Base-by-base conservation (phyloP, 2,329 filamentous ascomycete genomes). In the Gremmenia infestans region DNA sequence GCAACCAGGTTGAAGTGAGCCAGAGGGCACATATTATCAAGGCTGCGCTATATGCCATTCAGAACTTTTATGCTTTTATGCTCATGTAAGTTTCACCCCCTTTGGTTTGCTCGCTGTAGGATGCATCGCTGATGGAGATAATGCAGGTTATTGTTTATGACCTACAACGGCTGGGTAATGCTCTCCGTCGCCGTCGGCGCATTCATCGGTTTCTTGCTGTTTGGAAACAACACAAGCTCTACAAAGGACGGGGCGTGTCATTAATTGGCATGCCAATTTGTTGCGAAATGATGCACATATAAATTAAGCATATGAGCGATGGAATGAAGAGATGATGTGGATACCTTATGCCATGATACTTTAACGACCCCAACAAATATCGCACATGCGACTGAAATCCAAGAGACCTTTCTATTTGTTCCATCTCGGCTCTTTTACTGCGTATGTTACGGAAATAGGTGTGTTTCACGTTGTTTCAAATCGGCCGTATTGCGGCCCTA, bases 111-210 rank as follows among this genome's bases (percentile, higher is more conserved):
- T 23, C 19, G 15, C 42, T 47, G 28, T 32, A 11, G 28, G 8
- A 32, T 32, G 28, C 28, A 8, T 32, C 28, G 28, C 28, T 32
- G 28, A 32, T 32, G 28, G 28, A 32, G 8, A 9, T 32, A 6
- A 9, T 35, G 9, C 57, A 97, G 93, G 94, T 79, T 99, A 59
- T 76, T 99, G 22, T 99, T 99, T 74, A 99, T 99, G 94, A 99
- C 94, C n/a, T 99, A 99, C 76, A 99, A 99, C 68, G 94, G 94
- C 55, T 96, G 89, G 86, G 86, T 99, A 64, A 99, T 99, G 94
- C 74, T 96, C 63, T 83, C 93, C 3, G 92, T 97, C 15, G 88
- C 88, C 0, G 76, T 95, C 9, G 94, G 94, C 15, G 92, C 93
- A 0, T 96, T 95, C 63, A 72, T 96, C 46, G 94, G 94, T 45